Conservation (phyloP, 148 eudicot species). For the Limonium bicolor region DNA sequence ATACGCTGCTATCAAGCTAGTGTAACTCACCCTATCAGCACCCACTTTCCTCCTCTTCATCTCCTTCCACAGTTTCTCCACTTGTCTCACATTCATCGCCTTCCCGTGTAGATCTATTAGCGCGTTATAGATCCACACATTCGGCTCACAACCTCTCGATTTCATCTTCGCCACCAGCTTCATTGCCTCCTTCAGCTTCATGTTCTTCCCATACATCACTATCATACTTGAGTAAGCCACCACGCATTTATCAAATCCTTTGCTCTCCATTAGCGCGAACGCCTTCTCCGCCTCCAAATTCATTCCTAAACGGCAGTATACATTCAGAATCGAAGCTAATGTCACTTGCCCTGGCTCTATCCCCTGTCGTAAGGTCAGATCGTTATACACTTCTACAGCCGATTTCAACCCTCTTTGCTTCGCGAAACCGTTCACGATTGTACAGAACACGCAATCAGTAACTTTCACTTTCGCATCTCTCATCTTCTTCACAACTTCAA, state of each 20-base stretch:
- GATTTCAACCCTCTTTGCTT: slow-evolving; percentile 45
- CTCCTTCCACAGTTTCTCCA: slow-evolving; percentile 87
- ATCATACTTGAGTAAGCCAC: slow-evolving; percentile 93
- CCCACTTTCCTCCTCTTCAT: slow-evolving; percentile 62
- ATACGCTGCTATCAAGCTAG: slow-evolving; percentile 64
- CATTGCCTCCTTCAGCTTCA: slow-evolving; percentile 57
- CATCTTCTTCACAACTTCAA: slow-evolving; percentile 45
- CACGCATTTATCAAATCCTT: slow-evolving; percentile 62
- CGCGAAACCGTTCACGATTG: slow-evolving; percentile 66
- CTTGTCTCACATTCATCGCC: slow-evolving; percentile 39
- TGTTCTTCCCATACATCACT: slow-evolving; percentile 62
- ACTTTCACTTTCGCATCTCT: slow-evolving; percentile 31
- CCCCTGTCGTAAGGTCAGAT: slow-evolving; percentile 25
- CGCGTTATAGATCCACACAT: slow-evolving; percentile 85
- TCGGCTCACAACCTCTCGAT: slow-evolving; percentile 65
- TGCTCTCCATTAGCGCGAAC: slow-evolving; percentile 51
- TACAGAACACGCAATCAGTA: slow-evolving; percentile 78
- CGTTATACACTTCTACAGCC: slow-evolving; percentile 41
- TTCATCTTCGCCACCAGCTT: slow-evolving; percentile 83
- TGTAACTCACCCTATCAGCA: slow-evolving; percentile 67
- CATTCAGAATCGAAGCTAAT: slow-evolving; percentile 51
- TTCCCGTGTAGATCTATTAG: slow-evolving; percentile 66
- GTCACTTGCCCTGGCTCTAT: slow-evolving; percentile 88
- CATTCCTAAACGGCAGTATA: slow-evolving; percentile 44
- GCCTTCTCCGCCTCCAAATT: slow-evolving; percentile 36